Base-by-base conservation (phyloP, 179 eudicot genomes). In the Beta lomatogona region DNA sequence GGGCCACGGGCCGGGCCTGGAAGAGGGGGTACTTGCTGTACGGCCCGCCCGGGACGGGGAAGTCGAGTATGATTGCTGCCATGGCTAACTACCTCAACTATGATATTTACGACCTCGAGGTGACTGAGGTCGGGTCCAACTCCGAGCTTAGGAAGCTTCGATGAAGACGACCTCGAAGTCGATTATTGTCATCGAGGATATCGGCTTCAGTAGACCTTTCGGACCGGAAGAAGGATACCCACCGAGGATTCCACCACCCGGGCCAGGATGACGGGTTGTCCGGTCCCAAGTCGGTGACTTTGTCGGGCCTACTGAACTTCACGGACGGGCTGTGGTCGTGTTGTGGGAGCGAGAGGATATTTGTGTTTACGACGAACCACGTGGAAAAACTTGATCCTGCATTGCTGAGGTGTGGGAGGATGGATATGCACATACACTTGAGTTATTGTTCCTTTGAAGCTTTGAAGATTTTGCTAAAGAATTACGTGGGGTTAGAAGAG, bases 321-420 rank as follows among this genome's bases (percentile, higher is more conserved):
- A 95, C 99, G 0, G 99, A 95, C 44, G 99, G 99, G 68, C 69
- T 95, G 60, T 95, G 99, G 98, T 95, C 98, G 8, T 95, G 98
- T 22, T 95, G 98, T 19, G 99, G 99, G 57, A 90, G 97, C 36
- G 98, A 95, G 88, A 86, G 92, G 85, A 94, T 95, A 28, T 95
- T 95, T 61, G 94, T 95, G 65, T 92, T 94, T 81, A 95, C 98
- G 5, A 95, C 98, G n/a, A 95, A 95, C 31, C 99, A 95, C 58
- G 88, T 94, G 11, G 98, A 94, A 83, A 89, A 88, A 70, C 88
- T 95, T 12, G 99, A 95, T 79, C 97, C 99, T 52, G 99, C 99
- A 66, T 84, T 95, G 89, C 21, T 95, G 41, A 86, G 98, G 70
- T 86, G 98, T 61, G 99, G 99, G 52, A 86, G 99, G 18, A 95